phyloP scores from a whole-genome alignment of 2,329 filamentous ascomycete genomes.

The Trichophyton schoenleinii region DNA sequence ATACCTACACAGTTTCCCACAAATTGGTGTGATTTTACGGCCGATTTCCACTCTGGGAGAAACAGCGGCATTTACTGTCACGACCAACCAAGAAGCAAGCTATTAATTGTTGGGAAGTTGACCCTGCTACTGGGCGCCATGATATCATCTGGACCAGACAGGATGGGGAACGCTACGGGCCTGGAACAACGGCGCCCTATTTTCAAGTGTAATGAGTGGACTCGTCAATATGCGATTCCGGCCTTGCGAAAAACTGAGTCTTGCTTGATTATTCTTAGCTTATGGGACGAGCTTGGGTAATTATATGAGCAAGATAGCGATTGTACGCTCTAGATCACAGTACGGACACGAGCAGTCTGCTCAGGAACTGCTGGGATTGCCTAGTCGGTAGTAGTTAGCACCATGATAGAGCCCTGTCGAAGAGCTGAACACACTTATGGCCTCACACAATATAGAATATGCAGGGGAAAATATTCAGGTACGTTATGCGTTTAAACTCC shows the following conservation, averaged over 20 bases:
- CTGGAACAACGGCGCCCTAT: conserved; percentile 10
- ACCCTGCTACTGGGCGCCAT: conserved; percentile 4
- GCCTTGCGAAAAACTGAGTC: conserved; percentile 11
- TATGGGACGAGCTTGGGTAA: not conserved
- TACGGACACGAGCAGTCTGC: too few relatives aligned
- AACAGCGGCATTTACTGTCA: conserved; percentile 9
- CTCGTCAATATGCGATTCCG: conserved; percentile 9
- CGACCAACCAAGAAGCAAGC: conserved; percentile 12
- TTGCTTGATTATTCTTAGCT: conserved; percentile 5
- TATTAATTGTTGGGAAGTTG: conserved; percentile 11
- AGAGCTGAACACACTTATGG: too few relatives aligned
- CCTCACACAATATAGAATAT: too few relatives aligned
- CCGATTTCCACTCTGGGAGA: conserved; percentile 10
- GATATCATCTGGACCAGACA: conserved; percentile 12
- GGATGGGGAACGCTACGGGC: conserved; percentile 11
- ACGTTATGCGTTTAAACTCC: too few relatives aligned
- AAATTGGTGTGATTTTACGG: conserved; percentile 9
- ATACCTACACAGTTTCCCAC: conserved; percentile 6
- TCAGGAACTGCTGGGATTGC: too few relatives aligned
- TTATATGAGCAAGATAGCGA: too few relatives aligned
- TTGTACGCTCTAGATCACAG: too few relatives aligned
- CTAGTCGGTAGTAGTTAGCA: too few relatives aligned
- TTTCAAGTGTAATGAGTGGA: conserved; percentile 15
- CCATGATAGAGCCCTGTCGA: too few relatives aligned
- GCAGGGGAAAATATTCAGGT: too few relatives aligned